Percentiles rank a stretch among this genome's conserved stretches.
Evolutionary conservation across 2,329 filamentous ascomycete genomes (phyloP).

Genomic region (Colletotrichum cordylinicola): DNA sequence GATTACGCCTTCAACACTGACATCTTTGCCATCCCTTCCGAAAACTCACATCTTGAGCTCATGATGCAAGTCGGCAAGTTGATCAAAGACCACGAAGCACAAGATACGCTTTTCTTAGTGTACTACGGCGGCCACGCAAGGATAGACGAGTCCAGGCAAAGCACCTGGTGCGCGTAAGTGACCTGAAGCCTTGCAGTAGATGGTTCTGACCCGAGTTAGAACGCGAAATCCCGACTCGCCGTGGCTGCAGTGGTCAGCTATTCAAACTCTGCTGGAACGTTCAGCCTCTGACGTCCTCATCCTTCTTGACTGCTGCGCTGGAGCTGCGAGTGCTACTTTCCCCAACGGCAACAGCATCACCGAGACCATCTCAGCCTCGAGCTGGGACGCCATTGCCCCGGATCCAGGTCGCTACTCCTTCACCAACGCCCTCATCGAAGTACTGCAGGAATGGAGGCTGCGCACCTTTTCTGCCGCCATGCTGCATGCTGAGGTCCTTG

Average conservation of each 20-base stretch:
- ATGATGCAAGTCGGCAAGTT: constrained; percentile 62
- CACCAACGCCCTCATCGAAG: constrained; percentile 64
- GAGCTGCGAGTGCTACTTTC: constrained; percentile 65
- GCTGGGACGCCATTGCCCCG: constrained; percentile 66
- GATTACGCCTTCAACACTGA: constrained; percentile 64
- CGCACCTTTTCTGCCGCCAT: constrained; percentile 64
- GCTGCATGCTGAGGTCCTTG: constrained; percentile 65
- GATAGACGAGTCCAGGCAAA: constrained; percentile 65
- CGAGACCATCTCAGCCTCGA: constrained; percentile 67
- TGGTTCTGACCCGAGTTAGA: constrained; percentile 30
- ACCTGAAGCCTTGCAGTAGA: background rate
- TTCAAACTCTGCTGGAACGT: constrained; percentile 63
- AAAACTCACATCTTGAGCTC: constrained; percentile 63
- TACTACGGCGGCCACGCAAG: constrained; percentile 67
- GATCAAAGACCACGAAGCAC: constrained; percentile 61
- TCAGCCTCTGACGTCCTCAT: constrained; percentile 64
- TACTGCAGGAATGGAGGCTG: constrained; percentile 61
- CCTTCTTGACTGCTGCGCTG: constrained; percentile 64
- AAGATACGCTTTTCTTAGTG: constrained; percentile 61
- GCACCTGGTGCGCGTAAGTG: constrained; percentile 65
- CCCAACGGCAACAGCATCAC: constrained; percentile 64
- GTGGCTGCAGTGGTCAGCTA: constrained; percentile 67
- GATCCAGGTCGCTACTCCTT: constrained; percentile 66
- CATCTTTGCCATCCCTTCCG: constrained; percentile 62
- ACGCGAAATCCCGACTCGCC: constrained; percentile 58